phyloP scores from a whole-genome alignment of 1,284 basidiomycete genomes.

The Dichomitus squalens region DNA sequence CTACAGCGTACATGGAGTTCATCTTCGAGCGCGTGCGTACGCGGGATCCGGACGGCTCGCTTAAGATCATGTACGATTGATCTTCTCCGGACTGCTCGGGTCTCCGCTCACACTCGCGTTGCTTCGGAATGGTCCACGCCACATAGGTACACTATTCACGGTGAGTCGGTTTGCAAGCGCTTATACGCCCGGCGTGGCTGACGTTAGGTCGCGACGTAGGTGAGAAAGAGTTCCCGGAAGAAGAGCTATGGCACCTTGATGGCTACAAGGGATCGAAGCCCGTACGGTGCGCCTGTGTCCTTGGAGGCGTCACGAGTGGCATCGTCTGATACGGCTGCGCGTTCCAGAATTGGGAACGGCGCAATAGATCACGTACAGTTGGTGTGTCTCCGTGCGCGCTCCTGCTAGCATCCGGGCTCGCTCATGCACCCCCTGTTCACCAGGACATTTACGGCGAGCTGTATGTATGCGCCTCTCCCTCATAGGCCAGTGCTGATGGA shows the following conservation, averaged over 20 bases:
- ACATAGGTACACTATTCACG: conserved; percentile 76
- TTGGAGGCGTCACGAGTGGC: neutral
- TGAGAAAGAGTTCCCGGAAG: conserved; percentile 82
- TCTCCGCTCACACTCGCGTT: neutral
- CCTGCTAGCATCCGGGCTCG: too few relatives aligned
- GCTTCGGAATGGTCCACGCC: neutral
- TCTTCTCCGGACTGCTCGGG: neutral
- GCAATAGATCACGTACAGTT: conserved; percentile 89
- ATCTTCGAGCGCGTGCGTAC: conserved; percentile 81
- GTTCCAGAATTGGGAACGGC: conserved; percentile 79
- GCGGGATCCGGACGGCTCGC: conserved; percentile 84
- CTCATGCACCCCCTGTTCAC: neutral
- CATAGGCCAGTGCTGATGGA: neutral
- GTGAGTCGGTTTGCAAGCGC: conserved; percentile 37
- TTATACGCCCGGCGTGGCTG: too few relatives aligned
- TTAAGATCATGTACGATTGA: conserved; percentile 79
- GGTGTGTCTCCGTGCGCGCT: conserved; percentile 42
- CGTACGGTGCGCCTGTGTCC: conserved; percentile 43
- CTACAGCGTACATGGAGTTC: conserved; percentile 83
- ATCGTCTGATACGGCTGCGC: neutral
- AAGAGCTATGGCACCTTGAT: conserved; percentile 81
- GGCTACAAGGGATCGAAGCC: conserved; percentile 86
- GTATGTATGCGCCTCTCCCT: conserved; percentile 39
- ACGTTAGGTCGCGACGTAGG: conserved; percentile 40
- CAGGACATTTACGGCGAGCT: conserved; percentile 92